Evolutionary conservation across 495 filamentous ascomycete species (phyloP), one percentile per base, ranked within the genome.

Genomic region (Aspergillus olivimuriae): DNA sequence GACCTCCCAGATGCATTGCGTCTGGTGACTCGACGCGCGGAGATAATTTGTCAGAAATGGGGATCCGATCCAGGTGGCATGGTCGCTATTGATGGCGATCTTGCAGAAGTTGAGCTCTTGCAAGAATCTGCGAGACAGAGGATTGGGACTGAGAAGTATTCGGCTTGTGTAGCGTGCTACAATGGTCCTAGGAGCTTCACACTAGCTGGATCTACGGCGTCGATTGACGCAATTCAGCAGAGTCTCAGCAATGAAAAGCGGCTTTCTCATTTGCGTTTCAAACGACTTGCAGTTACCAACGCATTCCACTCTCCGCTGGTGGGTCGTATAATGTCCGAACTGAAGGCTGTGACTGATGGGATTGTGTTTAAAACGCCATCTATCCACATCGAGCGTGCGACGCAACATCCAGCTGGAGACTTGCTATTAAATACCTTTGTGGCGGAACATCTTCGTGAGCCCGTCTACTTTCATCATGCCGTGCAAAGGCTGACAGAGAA

Each of bases 381-480:
- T 0, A 65, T 69, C 32, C 56, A 40, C 2, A 16, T 68, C 0
- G 68, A 69, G 43, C 56, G 57, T 12, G 58, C 58, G 8, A 65
- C 63, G 8, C 52, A 56, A 38, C 8, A 44, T 23, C 36, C 39
- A 34, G 35, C 28, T 14, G 46, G 57, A 26, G 69, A 68, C 44
- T 42, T 57, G 10, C 60, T 73, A 37, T 57, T 58, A 11, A 47
- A 68, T 31, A 55, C 48, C 24, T 68, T 68, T 43, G 60, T 74
- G 0, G 53, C 66, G 1, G 50, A 67, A 0, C 77, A 81, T 43
- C 69, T 70, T 44, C 56, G 73, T 4, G 51, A 69, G 1, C 70
- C 77, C 0, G 77, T 81, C 0, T 77, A 57, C 44, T 81, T 79
- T 43, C 39, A 57, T 6, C 59, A 74, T 7, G 74, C 75, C 1